These are phyloP conservation scores for Excoecaria cochinchinensis DNA, from an alignment of 345 rosid genomes.

Conservation along the genomic window DNA sequence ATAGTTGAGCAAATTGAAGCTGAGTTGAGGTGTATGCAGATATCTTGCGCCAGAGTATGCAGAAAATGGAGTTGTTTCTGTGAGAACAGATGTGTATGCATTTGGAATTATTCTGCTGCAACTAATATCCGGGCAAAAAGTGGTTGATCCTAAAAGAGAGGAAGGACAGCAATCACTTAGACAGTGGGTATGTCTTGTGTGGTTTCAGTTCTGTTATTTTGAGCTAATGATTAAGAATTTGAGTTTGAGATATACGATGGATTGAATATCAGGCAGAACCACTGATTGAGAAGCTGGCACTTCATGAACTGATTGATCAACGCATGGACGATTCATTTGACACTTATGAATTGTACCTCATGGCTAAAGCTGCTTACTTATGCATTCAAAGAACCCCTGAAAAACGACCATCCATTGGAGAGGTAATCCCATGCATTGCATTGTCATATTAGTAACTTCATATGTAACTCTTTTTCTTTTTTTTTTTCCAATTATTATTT, in stretches of 20 bases:
- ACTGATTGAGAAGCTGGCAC: conserved; percentile 42
- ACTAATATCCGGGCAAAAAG: conserved; percentile 55
- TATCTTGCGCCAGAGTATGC: conserved; percentile 70
- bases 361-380: conserved; percentile 44
- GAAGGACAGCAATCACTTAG: conserved; percentile 42
- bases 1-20: background rate
- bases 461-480: background rate
- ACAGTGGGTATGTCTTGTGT: conserved; percentile 48
- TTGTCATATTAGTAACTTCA: no score
- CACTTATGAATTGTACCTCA: conserved; percentile 39
- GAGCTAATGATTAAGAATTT: no score
- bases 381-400: conserved; percentile 53
- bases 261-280: conserved; percentile 40
- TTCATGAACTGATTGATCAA: conserved; percentile 48
- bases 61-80: conserved; percentile 55
- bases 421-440: conserved; percentile 32
- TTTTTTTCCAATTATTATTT: background rate
- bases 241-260: no score
- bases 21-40: conserved; percentile 29
- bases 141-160: conserved; percentile 22
- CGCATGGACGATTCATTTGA: conserved; percentile 42
- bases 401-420: conserved; percentile 54
- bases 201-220: background rate
- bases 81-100: conserved; percentile 62
- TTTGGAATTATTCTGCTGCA: conserved; percentile 57